These are phyloP conservation scores for Echinochloa phyllopogon DNA, from an alignment of 176 grass and related monocot species.

Conservation along the genomic window DNA sequence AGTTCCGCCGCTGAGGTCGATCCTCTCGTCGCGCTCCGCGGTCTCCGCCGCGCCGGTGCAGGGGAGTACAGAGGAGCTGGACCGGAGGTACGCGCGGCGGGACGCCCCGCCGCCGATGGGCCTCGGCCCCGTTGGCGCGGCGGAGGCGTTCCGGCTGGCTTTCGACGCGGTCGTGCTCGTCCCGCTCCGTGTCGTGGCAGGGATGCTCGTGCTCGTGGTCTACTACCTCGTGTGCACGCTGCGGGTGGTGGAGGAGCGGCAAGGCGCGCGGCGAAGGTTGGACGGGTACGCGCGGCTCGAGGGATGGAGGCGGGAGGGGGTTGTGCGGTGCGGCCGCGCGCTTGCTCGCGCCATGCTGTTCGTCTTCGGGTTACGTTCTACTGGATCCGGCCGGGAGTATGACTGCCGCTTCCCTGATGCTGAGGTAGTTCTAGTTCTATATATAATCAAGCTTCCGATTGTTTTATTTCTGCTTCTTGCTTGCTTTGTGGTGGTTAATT, in stretches of 20 bases:
- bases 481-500: slow-evolving; percentile 25
- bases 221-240: slow-evolving; percentile 88
- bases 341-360: slow-evolving; percentile 78
- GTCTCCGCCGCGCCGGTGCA: not conserved
- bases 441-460: not conserved
- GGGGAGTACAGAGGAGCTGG: slow-evolving; percentile 62
- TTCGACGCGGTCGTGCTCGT: slow-evolving; percentile 55
- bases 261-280: slow-evolving; percentile 45
- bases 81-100: slow-evolving; percentile 71
- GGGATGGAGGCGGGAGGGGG: slow-evolving; percentile 58
- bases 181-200: slow-evolving; percentile 59
- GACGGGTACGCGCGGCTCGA: slow-evolving; percentile 63
- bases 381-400: slow-evolving; percentile 71
- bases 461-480: slow-evolving; percentile 15
- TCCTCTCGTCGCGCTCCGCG: slow-evolving; percentile 35
- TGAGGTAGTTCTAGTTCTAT: slow-evolving; percentile 52
- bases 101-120: slow-evolving; percentile 86
- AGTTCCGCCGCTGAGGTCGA: too few species aligned
- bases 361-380: slow-evolving; percentile 91
- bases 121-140: slow-evolving; percentile 40
- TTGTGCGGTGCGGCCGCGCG: slow-evolving; percentile 61
- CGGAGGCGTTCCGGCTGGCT: slow-evolving; percentile 51
- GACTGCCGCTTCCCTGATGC: slow-evolving; percentile 36
- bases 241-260: slow-evolving; percentile 50
- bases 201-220: slow-evolving; percentile 56